Percentiles rank a stretch among this genome's conserved stretches.
Evolutionary conservation across 2,329 filamentous ascomycete species (phyloP).

Genomic region (Fusarium virguliforme): DNA sequence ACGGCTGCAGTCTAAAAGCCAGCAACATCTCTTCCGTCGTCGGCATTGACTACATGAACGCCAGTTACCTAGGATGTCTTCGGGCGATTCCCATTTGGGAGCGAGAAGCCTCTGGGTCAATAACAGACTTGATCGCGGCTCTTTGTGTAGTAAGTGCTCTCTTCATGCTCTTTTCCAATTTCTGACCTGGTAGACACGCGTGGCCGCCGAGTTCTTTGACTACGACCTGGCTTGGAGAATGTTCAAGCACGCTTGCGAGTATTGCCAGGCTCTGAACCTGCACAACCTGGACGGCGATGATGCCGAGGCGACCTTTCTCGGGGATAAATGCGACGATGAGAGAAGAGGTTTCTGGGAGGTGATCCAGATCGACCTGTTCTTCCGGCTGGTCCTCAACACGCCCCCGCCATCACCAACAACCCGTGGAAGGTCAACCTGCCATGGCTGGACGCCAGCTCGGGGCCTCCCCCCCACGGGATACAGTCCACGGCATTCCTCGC

Average conservation of each 20-base stretch:
- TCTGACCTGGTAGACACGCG: constrained; percentile 46
- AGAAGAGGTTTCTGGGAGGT: constrained; percentile 55
- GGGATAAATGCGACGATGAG: constrained; percentile 44
- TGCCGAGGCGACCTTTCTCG: constrained; percentile 30
- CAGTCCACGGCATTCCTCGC: constrained; percentile 50
- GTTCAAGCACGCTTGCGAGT: constrained; percentile 52
- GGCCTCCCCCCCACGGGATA: constrained; percentile 42
- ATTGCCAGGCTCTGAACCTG: constrained; percentile 52
- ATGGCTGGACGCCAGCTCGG: constrained; percentile 50
- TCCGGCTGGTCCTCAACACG: constrained; percentile 52
- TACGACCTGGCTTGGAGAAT: constrained; percentile 54
- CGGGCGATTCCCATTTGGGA: constrained; percentile 53
- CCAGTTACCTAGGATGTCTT: constrained; percentile 52
- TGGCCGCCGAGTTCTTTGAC: constrained; percentile 54
- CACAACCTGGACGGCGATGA: constrained; percentile 52
- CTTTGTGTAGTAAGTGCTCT: constrained; percentile 47
- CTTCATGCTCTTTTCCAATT: too few species aligned
- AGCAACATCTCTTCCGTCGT: constrained; percentile 38
- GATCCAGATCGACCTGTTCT: constrained; percentile 54
- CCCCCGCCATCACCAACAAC: constrained; percentile 51
- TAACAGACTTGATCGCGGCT: constrained; percentile 53
- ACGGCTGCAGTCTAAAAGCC: constrained; percentile 47
- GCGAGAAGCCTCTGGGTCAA: constrained; percentile 52
- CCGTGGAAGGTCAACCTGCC: constrained; percentile 55
- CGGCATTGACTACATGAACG: constrained; percentile 44